Conservation (phyloP, 768 basidiomycete species). For the Crucibulum laeve region DNA sequence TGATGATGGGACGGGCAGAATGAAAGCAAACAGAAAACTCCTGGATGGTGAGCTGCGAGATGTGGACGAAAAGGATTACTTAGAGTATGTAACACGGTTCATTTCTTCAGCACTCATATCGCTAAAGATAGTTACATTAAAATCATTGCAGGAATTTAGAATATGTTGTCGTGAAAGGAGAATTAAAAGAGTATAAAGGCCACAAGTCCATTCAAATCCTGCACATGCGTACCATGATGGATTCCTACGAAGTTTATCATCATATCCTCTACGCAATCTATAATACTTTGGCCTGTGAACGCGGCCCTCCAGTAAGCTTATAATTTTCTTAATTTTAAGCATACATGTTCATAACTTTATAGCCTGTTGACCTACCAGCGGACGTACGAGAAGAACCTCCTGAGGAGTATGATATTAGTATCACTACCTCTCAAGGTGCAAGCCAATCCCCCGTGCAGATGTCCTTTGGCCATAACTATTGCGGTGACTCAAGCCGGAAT, state of each 20-base stretch:
- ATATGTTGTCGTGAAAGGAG: conserved; percentile 16
- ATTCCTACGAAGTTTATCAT: conserved; percentile 22
- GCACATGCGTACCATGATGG: conserved; percentile 9
- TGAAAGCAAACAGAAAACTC: conserved; percentile 6
- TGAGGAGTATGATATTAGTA: background rate
- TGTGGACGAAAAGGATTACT: conserved; percentile 3
- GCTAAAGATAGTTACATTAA: background rate
- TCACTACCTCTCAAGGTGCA: background rate
- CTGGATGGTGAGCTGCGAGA: background rate
- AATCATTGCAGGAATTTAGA: conserved; percentile 6
- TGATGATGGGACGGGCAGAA: conserved; percentile 77
- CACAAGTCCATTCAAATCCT: conserved; percentile 15
- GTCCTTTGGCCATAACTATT: too few species aligned
- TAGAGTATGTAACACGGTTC: background rate
- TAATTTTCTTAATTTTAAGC: background rate
- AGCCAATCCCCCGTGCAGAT: background rate
- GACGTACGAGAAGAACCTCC: background rate
- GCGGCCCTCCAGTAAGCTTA: conserved; percentile 14
- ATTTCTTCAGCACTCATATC: conserved; percentile 1
- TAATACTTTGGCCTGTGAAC: conserved; percentile 12
- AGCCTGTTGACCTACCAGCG: background rate
- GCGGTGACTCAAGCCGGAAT: too few species aligned
- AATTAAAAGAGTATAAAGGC: conserved; percentile 14
- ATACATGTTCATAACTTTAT: background rate
- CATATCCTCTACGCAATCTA: conserved; percentile 20